Percentiles rank a stretch among this genome's conserved stretches.
These are phyloP conservation scores for Yarrowia sp. DNA, from an alignment of 805 yeast species.

Conservation along the genomic window DNA sequence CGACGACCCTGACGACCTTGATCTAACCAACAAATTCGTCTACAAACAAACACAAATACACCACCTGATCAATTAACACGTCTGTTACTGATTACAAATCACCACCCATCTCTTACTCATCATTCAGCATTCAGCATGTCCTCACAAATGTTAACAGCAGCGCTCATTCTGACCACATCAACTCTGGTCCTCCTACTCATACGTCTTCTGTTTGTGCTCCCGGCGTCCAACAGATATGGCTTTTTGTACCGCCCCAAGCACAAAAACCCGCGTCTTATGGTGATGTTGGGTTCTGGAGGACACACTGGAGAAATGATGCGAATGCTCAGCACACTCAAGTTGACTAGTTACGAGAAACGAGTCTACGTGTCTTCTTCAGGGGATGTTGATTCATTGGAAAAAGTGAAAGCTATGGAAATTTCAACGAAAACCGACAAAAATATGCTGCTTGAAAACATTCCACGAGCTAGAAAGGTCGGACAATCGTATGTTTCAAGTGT, in stretches of 20 bases:
- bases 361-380: slow-evolving; percentile 48
- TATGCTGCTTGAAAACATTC: slow-evolving; percentile 36
- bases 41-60: too few relatives aligned
- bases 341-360: slow-evolving; percentile 33
- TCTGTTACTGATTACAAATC: not conserved
- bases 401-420: slow-evolving; percentile 36
- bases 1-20: too few relatives aligned
- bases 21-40: too few relatives aligned
- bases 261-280: slow-evolving; percentile 42
- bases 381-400: slow-evolving; percentile 49
- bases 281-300: slow-evolving; percentile 92
- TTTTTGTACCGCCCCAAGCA: not conserved
- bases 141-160: not conserved
- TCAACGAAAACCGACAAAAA: slow-evolving; percentile 30
- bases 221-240: slow-evolving; percentile 11
- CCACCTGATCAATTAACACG: not conserved
- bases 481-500: slow-evolving; percentile 51
- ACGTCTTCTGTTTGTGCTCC: slow-evolving; percentile 9
- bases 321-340: slow-evolving; percentile 46
- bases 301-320: slow-evolving; percentile 96
- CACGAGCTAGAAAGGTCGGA: slow-evolving; percentile 62
- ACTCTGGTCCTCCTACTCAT: not conserved
- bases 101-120: not conserved
- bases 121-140: not conserved
- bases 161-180: not conserved